Percentiles rank a stretch among this genome's conserved stretches.
Evolutionary conservation across 2,329 filamentous ascomycete species (phyloP).

Genomic region (Sordariomycetes sp.): DNA sequence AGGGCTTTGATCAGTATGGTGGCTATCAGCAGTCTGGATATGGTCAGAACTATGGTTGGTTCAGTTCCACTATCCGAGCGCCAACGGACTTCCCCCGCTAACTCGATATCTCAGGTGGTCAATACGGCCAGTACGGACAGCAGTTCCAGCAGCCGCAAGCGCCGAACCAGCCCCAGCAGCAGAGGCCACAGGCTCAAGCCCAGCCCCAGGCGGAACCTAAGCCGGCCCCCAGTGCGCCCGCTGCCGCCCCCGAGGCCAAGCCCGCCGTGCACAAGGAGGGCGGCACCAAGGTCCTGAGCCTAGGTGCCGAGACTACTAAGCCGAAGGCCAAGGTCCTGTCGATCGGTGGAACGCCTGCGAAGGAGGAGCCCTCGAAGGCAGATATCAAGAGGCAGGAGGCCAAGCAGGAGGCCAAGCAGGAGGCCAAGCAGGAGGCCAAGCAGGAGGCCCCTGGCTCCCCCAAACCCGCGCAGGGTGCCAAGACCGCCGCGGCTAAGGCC

Average conservation of each 20-base stretch:
- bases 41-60: slow-evolving; percentile 23
- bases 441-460: slow-evolving; percentile 24
- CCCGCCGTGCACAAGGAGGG: slow-evolving; percentile 36
- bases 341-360: slow-evolving; percentile 22
- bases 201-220: slow-evolving; percentile 25
- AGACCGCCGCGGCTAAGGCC: slow-evolving; percentile 76
- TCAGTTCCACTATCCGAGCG: background rate
- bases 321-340: slow-evolving; percentile 34
- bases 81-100: background rate
- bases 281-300: slow-evolving; percentile 61
- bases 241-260: slow-evolving; percentile 33
- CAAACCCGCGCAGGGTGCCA: slow-evolving; percentile 59
- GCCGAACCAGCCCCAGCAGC: slow-evolving; percentile 11
- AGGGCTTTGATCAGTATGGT: slow-evolving; percentile 38
- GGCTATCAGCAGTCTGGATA: slow-evolving; percentile 36
- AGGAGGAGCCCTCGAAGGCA: slow-evolving; percentile 17
- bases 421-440: slow-evolving; percentile 33
- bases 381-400: slow-evolving; percentile 17
- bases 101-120: slow-evolving; percentile 6
- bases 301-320: slow-evolving; percentile 48
- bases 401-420: slow-evolving; percentile 32
- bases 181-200: slow-evolving; percentile 22
- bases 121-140: slow-evolving; percentile 38
- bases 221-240: slow-evolving; percentile 27
- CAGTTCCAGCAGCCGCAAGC: slow-evolving; percentile 27